phyloP scores from a whole-genome alignment of 345 rosid species.

The Garcia nutans region DNA sequence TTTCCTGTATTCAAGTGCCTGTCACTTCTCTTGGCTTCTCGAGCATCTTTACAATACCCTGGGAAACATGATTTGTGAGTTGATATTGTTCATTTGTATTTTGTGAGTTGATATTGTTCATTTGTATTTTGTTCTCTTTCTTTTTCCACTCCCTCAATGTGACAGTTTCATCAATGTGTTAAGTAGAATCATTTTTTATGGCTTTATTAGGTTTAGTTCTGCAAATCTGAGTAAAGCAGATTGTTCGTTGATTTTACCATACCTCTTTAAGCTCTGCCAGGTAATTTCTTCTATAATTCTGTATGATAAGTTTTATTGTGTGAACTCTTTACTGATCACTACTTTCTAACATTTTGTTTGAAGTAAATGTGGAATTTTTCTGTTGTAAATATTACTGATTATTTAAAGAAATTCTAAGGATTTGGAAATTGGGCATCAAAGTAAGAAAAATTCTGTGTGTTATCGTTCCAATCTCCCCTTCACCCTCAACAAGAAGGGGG shows the following conservation, averaged over 20 bases:
- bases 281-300: constrained; percentile 36
- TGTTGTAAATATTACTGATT: background rate
- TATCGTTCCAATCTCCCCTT: background rate
- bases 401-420: background rate
- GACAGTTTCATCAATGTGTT: background rate
- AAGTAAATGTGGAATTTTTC: background rate
- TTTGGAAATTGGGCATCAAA: background rate
- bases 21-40: constrained; percentile 57
- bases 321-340: background rate
- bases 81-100: no score
- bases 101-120: no score
- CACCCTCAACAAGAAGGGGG: no score
- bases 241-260: constrained; percentile 51
- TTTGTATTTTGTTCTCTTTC: background rate
- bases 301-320: background rate
- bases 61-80: constrained; percentile 63
- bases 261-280: constrained; percentile 73
- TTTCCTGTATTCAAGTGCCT: constrained; percentile 70
- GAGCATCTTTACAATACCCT: constrained; percentile 34
- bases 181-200: constrained; percentile 11
- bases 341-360: background rate
- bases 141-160: background rate
- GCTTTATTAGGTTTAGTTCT: constrained; percentile 40
- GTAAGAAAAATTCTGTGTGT: background rate
- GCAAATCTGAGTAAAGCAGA: constrained; percentile 59